Evolutionary conservation across 768 basidiomycete species (phyloP).

Genomic region (Pholiota molesta): DNA sequence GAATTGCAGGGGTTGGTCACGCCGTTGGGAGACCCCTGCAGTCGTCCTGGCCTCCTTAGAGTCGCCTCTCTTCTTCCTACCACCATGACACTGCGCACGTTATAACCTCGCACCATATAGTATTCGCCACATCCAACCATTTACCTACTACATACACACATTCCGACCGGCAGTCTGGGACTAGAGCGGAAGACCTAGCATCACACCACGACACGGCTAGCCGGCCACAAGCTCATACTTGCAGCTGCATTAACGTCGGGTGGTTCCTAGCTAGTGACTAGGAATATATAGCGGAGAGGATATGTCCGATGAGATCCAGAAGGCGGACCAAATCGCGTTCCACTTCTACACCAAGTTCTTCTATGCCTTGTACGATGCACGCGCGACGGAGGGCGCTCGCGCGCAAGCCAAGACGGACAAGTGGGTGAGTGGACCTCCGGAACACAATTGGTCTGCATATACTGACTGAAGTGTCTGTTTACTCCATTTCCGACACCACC

Average conservation of each 20-base stretch:
- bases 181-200: neutral
- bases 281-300: conserved; percentile 15
- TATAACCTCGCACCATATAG: neutral
- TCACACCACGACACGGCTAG: neutral
- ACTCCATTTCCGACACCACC: neutral
- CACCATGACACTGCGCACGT: neutral
- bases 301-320: conserved; percentile 50
- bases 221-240: neutral
- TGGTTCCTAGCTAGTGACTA: neutral
- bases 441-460: neutral
- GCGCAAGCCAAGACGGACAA: conserved; percentile 65
- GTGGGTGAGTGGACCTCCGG: conserved; percentile 60
- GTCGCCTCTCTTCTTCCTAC: neutral
- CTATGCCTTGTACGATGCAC: conserved; percentile 72
- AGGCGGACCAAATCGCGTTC: conserved; percentile 86
- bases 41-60: neutral
- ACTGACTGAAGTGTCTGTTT: neutral
- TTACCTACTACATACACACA: neutral
- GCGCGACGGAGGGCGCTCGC: conserved; percentile 56
- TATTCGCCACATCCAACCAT: neutral
- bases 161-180: neutral
- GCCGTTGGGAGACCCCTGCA: neutral
- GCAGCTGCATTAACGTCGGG: neutral
- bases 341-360: conserved; percentile 84
- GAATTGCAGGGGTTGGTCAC: neutral